A percentile compares a stretch with the other conserved stretches of the same genome.
Conservation (phyloP, 345 rosid genomes). For the Eucalyptus cladocalyx region DNA sequence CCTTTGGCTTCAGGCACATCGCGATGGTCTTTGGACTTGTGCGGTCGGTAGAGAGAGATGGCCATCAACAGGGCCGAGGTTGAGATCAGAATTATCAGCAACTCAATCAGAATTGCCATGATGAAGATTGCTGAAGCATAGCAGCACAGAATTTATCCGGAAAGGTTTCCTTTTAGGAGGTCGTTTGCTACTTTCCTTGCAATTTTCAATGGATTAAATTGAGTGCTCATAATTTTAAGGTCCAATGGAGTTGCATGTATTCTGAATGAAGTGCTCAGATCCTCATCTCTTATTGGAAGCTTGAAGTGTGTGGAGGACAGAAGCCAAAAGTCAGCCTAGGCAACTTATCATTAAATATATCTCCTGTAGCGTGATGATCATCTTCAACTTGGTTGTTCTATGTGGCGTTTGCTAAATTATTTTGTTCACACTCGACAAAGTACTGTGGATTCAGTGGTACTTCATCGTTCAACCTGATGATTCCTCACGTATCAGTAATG, state of each 20-base stretch:
- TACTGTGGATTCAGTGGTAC: background rate
- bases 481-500: background rate
- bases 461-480: background rate
- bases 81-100: background rate
- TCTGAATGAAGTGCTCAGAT: background rate
- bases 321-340: too few relatives aligned
- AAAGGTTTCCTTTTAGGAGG: background rate
- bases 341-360: background rate
- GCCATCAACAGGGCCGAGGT: background rate
- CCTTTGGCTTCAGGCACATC: slow-evolving; percentile 10
- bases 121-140: background rate
- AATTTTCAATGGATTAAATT: background rate
- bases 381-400: too few relatives aligned
- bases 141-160: background rate
- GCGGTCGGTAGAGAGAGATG: background rate
- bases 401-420: too few relatives aligned
- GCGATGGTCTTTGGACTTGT: background rate
- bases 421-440: background rate
- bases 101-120: background rate
- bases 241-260: background rate
- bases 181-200: background rate
- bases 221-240: too few relatives aligned
- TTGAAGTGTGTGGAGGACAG: background rate
- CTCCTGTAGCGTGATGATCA: background rate
- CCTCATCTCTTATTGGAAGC: background rate